Evolutionary conservation across 163 green algal genomes (phyloP).

Genomic region (Scenedesmus sp.): DNA sequence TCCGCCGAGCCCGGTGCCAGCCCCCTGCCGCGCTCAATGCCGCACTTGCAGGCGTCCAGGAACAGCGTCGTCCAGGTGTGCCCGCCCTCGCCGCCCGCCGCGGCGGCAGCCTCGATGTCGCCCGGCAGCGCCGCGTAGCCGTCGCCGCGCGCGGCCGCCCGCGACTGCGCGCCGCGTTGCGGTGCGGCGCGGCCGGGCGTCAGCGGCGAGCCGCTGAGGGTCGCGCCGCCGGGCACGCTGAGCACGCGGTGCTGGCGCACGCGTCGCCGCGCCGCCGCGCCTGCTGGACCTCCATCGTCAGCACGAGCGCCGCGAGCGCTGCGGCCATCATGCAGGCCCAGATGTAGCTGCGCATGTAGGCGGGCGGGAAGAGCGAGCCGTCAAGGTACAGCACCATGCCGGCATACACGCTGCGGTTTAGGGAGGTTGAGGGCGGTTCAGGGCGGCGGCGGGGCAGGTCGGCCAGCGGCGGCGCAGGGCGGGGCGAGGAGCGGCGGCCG

Average conservation of each 20-base stretch:
- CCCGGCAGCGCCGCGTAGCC: slow-evolving; percentile 23
- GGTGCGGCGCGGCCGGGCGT: too few species aligned
- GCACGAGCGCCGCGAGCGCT: slow-evolving; percentile 13
- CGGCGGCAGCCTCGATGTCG: slow-evolving; percentile 28
- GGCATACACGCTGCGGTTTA: background rate
- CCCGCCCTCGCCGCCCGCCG: slow-evolving; percentile 7
- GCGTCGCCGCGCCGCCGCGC: too few species aligned
- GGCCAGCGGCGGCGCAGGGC: too few species aligned
- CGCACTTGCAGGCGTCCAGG: slow-evolving; percentile 38
- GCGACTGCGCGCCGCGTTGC: too few species aligned
- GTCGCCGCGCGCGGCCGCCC: slow-evolving; percentile 6
- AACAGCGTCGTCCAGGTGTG: slow-evolving; percentile 40
- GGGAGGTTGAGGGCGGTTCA: too few species aligned
- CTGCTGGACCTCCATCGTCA: slow-evolving; percentile 26
- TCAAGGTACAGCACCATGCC: slow-evolving; percentile 11
- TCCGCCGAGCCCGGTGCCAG: background rate
- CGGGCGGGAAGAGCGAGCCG: slow-evolving; percentile 52
- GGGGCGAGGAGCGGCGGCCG: too few species aligned
- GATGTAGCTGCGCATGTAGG: slow-evolving; percentile 47
- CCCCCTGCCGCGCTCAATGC: background rate
- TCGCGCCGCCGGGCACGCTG: too few species aligned
- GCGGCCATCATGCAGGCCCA: slow-evolving; percentile 42
- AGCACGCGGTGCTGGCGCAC: background rate
- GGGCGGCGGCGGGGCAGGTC: too few species aligned
- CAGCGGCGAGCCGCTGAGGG: too few species aligned